These are phyloP conservation scores for Wickerhamiella cacticola DNA, from an alignment of 805 yeast species.

Conservation along the genomic window DNA sequence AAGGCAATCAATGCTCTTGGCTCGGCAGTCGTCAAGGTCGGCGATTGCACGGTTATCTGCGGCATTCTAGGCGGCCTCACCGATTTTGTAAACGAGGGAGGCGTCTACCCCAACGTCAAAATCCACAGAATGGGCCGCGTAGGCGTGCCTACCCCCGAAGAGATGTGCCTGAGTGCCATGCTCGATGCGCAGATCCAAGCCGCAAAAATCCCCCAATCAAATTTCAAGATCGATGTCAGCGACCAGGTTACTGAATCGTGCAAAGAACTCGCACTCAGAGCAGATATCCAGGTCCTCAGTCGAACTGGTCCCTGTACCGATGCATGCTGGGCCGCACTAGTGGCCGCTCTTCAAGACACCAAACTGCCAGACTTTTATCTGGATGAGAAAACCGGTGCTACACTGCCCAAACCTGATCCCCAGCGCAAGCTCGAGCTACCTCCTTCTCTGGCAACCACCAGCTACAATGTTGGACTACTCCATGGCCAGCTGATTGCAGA, in stretches of 20 bases:
- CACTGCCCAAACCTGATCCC: slow-evolving; percentile 37
- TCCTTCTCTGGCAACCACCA: slow-evolving; percentile 30
- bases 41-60: slow-evolving; percentile 62
- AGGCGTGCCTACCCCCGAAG: slow-evolving; percentile 81
- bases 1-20: slow-evolving; percentile 37
- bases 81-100: slow-evolving; percentile 39
- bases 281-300: slow-evolving; percentile 64
- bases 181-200: slow-evolving; percentile 49
- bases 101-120: slow-evolving; percentile 63
- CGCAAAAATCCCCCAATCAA: slow-evolving; percentile 39
- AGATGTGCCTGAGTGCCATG: slow-evolving; percentile 58
- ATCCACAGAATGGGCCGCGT: slow-evolving; percentile 52
- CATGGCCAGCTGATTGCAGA: slow-evolving; percentile 46
- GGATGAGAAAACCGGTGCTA: slow-evolving; percentile 38
- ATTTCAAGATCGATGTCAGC: slow-evolving; percentile 27
- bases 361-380: slow-evolving; percentile 56
- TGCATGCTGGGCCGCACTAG: slow-evolving; percentile 54
- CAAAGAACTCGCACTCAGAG: slow-evolving; percentile 48
- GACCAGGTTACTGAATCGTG: slow-evolving; percentile 26
- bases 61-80: slow-evolving; percentile 49
- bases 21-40: slow-evolving; percentile 55
- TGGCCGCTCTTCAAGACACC: slow-evolving; percentile 48
- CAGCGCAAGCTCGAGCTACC: slow-evolving; percentile 27
- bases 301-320: slow-evolving; percentile 76
- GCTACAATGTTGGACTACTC: slow-evolving; percentile 47